Percentiles rank a stretch among this genome's conserved stretches.
phyloP scores from a whole-genome alignment of 176 grass and related monocot species.

The Zoysia pacifica region DNA sequence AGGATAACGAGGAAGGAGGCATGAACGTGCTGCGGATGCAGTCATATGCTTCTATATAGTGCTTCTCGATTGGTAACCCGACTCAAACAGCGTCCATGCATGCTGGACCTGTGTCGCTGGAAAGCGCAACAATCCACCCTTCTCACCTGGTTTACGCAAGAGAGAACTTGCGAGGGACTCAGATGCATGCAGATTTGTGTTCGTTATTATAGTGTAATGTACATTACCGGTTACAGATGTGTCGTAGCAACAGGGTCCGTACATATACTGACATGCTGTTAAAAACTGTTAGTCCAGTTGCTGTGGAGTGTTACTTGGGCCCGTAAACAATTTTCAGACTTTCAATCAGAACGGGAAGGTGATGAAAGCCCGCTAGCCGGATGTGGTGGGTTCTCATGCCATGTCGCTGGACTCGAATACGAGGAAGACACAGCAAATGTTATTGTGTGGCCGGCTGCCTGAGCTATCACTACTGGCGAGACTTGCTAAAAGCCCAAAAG shows the following conservation, averaged over 20 bases:
- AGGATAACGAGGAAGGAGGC: conserved; percentile 99
- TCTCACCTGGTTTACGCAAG: not conserved
- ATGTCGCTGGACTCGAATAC: too few relatives aligned
- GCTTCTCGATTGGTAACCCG: not conserved
- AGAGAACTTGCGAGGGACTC: not conserved
- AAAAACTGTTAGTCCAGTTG: not conserved
- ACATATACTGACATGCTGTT: not conserved
- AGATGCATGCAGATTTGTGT: not conserved
- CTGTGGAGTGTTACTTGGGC: too few relatives aligned
- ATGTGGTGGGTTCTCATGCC: too few relatives aligned
- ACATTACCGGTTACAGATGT: not conserved
- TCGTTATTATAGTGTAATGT: not conserved
- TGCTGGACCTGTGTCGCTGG: not conserved
- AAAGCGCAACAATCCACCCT: not conserved
- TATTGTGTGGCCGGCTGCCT: too few relatives aligned
- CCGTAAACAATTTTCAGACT: too few relatives aligned
- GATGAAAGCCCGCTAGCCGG: too few relatives aligned
- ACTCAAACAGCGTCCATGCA: not conserved
- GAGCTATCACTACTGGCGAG: too few relatives aligned
- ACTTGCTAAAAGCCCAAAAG: too few relatives aligned
- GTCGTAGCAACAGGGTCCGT: not conserved
- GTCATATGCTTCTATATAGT: not conserved
- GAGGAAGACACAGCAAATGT: too few relatives aligned
- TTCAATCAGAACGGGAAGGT: too few relatives aligned
- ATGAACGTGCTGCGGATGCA: conserved; percentile 35